phyloP scores from a whole-genome alignment of 345 rosid genomes.

The Gossypium ekmanianum region DNA sequence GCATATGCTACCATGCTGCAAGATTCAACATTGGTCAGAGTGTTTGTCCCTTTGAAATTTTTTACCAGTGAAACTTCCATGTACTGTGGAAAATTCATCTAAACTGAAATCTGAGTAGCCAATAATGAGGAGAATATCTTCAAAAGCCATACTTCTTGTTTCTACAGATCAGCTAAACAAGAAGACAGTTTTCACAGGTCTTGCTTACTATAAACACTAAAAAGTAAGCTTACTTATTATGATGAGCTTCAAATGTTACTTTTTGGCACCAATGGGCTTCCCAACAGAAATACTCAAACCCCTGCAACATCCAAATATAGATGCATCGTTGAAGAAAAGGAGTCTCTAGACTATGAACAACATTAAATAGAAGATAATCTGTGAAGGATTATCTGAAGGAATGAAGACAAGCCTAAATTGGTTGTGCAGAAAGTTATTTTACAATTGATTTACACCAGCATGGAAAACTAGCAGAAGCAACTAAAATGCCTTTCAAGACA shows the following conservation, averaged over 20 bases:
- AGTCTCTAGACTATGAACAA: conserved; percentile 35
- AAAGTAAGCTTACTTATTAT: conserved; percentile 44
- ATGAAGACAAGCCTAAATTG: conserved; percentile 3
- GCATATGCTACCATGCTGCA: not conserved
- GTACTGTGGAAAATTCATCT: not conserved
- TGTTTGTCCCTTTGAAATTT: not conserved
- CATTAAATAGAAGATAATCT: conserved; percentile 3
- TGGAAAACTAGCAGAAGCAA: not conserved
- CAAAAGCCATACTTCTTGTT: not conserved
- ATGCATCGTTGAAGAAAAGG: conserved; percentile 46
- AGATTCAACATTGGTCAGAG: not conserved
- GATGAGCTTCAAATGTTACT: conserved; percentile 55
- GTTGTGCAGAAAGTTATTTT: not conserved
- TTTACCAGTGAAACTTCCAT: not conserved
- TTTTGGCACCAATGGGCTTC: conserved; percentile 50
- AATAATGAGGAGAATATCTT: not conserved
- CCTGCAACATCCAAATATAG: conserved; percentile 76
- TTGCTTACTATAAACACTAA: conserved; percentile 20
- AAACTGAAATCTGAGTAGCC: not conserved
- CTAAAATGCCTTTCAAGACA: not conserved
- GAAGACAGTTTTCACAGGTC: conserved; percentile 7
- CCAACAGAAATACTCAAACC: conserved; percentile 33
- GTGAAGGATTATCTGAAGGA: not conserved
- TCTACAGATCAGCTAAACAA: not conserved
- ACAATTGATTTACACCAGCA: not conserved